Evolutionary conservation across 768 basidiomycete genomes (phyloP), one percentile per base, ranked within the genome.

Genomic region (Mycena epipterygia): DNA sequence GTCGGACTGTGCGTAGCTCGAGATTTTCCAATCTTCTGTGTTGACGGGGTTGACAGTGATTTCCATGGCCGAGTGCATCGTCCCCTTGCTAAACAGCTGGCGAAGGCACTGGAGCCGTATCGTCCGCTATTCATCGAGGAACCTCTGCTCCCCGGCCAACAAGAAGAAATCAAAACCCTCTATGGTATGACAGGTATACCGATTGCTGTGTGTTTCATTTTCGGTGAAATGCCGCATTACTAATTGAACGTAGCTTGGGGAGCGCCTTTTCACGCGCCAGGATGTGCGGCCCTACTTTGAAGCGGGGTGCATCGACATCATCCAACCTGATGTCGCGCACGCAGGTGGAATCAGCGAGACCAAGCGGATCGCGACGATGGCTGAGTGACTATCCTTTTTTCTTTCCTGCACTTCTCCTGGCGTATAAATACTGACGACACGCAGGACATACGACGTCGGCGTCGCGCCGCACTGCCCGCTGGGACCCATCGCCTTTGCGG

Each of bases 11-110:
- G 13, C 33, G 66, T 60, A 3, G 5, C 23, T 19, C 46, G n/a
- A n/a, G n/a, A n/a, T n/a, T n/a, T 27, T 48, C 19, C 6, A 19
- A 48, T 48, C 12, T 25, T 11, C 2, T 25, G 14, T 44, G 21
- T 44, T 44, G n/a, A n/a, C 21, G n/a, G 21, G 21, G n/a, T 7
- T n/a, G 46, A 16, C 27, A 72, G 71, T 25, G 91, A 93, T 74
- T 93, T 93, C 78, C 91, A 91, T 73, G 91, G 92, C 29, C 84
- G 91, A 16, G 80, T 92, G 25, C 91, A 92, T 76, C 91, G 89
- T 73, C 87, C 88, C 3, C 89, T 92, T 85, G 90, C 91, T 21
- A 91, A 89, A 73, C 91, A 91, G 76, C 85, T 93, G 12, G 90
- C 89, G 8, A 85, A 84, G 56, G 78, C 87, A 2, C 83, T 93